Percentiles rank a stretch among this genome's conserved stretches.
Evolutionary conservation across 805 yeast species (phyloP).

Genomic region (Candida tammaniensis): DNA sequence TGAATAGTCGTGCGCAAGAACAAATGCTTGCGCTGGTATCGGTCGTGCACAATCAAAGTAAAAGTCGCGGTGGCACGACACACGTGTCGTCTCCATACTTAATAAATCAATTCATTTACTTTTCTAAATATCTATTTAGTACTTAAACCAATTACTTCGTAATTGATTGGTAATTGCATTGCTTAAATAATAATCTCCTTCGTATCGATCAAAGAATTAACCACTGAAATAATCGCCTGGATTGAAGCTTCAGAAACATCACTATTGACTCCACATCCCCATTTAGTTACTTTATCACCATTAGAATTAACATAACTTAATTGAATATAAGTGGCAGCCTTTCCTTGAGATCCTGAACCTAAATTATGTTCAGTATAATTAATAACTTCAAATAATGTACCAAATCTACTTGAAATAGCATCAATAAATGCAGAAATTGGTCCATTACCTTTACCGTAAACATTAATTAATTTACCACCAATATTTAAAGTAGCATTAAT

Average conservation of each 20-base stretch:
- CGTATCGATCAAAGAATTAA: slow-evolving; percentile 35
- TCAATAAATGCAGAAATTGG: slow-evolving; percentile 73
- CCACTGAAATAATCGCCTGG: slow-evolving; percentile 62
- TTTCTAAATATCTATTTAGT: background rate
- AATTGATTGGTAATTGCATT: background rate
- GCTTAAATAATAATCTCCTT: slow-evolving; percentile 26
- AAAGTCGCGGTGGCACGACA: no score
- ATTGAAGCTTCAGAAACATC: slow-evolving; percentile 49
- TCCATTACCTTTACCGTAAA: slow-evolving; percentile 70
- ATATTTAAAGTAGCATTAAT: slow-evolving; percentile 41
- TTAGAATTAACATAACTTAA: slow-evolving; percentile 39
- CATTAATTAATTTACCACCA: slow-evolving; percentile 18
- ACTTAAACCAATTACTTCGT: background rate
- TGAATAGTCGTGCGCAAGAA: no score
- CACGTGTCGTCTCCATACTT: no score
- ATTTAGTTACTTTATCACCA: slow-evolving; percentile 29
- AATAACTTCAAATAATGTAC: slow-evolving; percentile 56
- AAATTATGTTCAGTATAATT: slow-evolving; percentile 71
- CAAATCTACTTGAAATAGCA: slow-evolving; percentile 54
- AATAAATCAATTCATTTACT: no score
- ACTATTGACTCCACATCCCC: slow-evolving; percentile 45
- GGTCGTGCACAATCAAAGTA: no score
- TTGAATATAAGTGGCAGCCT: slow-evolving; percentile 75
- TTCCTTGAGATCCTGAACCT: slow-evolving; percentile 66
- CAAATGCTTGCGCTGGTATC: no score